Base-by-base conservation (phyloP, 352 stramenopile genomes). In the Phytophthora pluvialis region DNA sequence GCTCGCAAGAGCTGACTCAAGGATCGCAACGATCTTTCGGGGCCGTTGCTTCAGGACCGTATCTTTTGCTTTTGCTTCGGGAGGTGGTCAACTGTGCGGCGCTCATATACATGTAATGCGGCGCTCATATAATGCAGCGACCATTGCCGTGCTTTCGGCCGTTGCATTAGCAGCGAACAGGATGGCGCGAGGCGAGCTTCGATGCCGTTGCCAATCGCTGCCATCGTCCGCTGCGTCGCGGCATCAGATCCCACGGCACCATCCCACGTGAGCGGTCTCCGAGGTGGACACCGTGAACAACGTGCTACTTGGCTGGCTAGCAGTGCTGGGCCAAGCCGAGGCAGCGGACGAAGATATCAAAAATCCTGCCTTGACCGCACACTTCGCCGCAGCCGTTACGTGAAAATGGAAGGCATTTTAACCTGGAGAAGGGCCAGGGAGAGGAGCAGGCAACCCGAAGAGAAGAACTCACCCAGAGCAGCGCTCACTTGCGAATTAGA, bases 401-500 rank as follows among this genome's bases (percentile, higher is more conserved):
- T 45, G 48, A 72, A 70, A 62, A 70, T 73, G 60, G 65, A 73
- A 51, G 40, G 26, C 38, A 44, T 26, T 48, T 58, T 42, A 46
- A 25, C 16, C 21, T 50, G 38, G 55, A 65, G 61, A 70, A 70
- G 61, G 39, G 46, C 61, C 53, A 64, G 47, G 46, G 53, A 45
- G 60, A 64, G 53, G 60, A 57, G 60, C 60, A 53, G 45, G 26
- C 38, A 68, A 44, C 60, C 51, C 45, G 3, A 13, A 44, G 43
- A 68, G 31, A 46, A 68, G 51, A 55, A 71, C 18, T 45, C 53
- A 66, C 46, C 58, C 58, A 69, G 16, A 38, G 32, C 42, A 35
- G 39, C 33, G 15, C 44, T 71, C 66, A 74, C 64, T 71, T 52
- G 44, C 53, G 42, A 74, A 61, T 74, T 64, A 32, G 60, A 55